Evolutionary conservation across 148 eudicot genomes (phyloP).

Genomic region (Rhododendron ovatum): DNA sequence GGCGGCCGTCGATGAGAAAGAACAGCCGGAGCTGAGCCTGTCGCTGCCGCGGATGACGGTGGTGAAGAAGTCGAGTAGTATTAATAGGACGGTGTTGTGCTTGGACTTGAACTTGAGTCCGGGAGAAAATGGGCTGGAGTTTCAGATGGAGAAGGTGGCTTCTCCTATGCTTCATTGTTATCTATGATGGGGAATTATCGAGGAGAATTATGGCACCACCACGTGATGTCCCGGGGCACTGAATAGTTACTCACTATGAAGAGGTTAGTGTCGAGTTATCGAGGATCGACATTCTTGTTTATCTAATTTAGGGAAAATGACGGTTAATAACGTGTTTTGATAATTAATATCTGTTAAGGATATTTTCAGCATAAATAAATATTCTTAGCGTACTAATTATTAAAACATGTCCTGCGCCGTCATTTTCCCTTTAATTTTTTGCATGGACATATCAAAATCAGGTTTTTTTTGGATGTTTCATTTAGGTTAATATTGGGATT

Average conservation of each 20-base stretch:
- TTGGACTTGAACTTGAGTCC: slow-evolving; percentile 61
- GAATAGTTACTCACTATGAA: no score
- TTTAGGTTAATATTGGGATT: neutral
- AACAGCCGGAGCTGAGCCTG: neutral
- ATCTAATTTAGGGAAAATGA: no score
- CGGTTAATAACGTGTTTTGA: no score
- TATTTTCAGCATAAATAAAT: no score
- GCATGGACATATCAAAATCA: neutral
- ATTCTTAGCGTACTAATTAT: no score
- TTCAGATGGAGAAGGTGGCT: slow-evolving; percentile 10
- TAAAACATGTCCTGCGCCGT: no score
- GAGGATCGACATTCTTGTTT: neutral
- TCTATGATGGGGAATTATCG: slow-evolving; percentile 9
- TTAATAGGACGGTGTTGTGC: slow-evolving; percentile 20
- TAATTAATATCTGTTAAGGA: no score
- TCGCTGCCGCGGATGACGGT: neutral
- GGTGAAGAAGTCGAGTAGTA: slow-evolving; percentile 10
- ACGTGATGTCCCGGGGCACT: no score
- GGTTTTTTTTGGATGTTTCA: neutral
- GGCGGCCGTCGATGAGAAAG: neutral
- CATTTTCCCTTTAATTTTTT: neutral
- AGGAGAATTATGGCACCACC: neutral
- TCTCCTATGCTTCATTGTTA: slow-evolving; percentile 15
- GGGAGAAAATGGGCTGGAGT: slow-evolving; percentile 37
- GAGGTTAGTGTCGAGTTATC: no score